Percentiles rank a stretch among this genome's conserved stretches.
These are phyloP conservation scores for Bruguiera hainesii DNA, from an alignment of 441 rosid genomes.

Conservation along the genomic window DNA sequence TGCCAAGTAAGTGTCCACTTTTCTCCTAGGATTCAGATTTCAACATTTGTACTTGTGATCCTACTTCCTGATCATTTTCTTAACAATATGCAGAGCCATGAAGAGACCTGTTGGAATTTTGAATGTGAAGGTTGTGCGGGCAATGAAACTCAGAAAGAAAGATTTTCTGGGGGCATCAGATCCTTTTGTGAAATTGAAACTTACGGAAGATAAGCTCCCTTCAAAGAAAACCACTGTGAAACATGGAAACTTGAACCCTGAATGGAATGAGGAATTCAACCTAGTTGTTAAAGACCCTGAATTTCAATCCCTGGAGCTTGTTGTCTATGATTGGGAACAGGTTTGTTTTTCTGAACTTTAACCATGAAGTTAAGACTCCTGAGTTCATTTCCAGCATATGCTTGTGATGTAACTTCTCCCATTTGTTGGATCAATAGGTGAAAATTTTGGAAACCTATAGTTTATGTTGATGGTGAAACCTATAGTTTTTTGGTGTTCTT, in stretches of 20 bases:
- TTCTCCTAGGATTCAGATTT: not conserved
- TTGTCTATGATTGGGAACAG: conserved; percentile 96
- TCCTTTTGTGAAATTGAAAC: conserved; percentile 89
- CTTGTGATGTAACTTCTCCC: too few relatives aligned
- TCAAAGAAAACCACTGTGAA: conserved; percentile 91
- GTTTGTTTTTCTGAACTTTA: conserved; percentile 25
- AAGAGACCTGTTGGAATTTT: conserved; percentile 91
- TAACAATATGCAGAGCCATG: conserved; percentile 59
- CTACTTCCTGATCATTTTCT: conserved; percentile 5
- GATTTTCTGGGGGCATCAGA: conserved; percentile 92
- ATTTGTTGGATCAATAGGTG: too few relatives aligned
- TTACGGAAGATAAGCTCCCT: conserved; percentile 69
- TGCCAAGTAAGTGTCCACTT: conserved; percentile 49
- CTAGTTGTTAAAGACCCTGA: conserved; percentile 77
- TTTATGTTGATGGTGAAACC: too few relatives aligned
- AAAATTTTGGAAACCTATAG: too few relatives aligned
- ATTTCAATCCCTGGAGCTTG: conserved; percentile 63
- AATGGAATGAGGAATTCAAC: conserved; percentile 90
- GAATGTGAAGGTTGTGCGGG: conserved; percentile 71
- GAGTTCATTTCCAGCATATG: not conserved
- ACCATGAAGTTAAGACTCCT: not conserved
- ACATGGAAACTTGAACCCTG: conserved; percentile 90
- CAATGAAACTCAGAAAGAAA: conserved; percentile 78
- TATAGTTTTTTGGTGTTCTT: too few relatives aligned
- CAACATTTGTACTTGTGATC: conserved; percentile 7